Conservation (phyloP, 179 eudicot genomes). For the Nepenthes alata region DNA sequence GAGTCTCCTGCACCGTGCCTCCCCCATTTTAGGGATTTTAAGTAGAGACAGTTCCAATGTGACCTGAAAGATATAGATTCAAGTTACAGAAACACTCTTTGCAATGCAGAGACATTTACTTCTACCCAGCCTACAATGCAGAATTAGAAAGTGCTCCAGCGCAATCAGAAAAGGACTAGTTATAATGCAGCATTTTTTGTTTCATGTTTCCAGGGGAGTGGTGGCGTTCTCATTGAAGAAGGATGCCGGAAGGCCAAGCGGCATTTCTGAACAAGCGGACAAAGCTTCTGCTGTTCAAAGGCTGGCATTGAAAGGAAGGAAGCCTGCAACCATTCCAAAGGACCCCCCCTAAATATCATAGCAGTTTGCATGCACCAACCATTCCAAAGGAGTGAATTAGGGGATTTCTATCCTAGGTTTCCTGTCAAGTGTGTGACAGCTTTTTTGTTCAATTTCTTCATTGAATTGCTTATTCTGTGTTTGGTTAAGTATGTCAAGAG, state of each 20-base stretch:
- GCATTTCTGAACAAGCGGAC: constrained; percentile 5
- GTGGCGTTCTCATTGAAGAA: constrained; percentile 4
- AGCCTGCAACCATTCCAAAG: constrained; percentile 28
- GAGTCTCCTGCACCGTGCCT: no score
- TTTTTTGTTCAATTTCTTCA: constrained; percentile 9
- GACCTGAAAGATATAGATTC: no score
- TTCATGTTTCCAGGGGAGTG: background rate
- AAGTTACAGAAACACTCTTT: no score
- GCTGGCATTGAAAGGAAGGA: constrained; percentile 20
- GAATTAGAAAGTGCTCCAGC: no score
- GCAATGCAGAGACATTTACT: no score
- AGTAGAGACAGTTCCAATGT: no score
- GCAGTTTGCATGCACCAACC: constrained; percentile 19
- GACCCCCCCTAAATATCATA: constrained; percentile 42
- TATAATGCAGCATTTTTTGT: background rate
- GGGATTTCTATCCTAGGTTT: background rate
- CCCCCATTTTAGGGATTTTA: no score
- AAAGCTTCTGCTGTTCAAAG: constrained; percentile 17
- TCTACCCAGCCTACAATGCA: no score
- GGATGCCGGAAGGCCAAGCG: constrained; percentile 12
- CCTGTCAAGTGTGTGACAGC: background rate
- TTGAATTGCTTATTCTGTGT: background rate
- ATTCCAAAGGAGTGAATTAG: background rate
- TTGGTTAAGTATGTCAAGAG: no score
- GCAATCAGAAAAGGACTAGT: no score